Base-by-base conservation (phyloP, 345 rosid genomes). In the Arabis hirsuta region DNA sequence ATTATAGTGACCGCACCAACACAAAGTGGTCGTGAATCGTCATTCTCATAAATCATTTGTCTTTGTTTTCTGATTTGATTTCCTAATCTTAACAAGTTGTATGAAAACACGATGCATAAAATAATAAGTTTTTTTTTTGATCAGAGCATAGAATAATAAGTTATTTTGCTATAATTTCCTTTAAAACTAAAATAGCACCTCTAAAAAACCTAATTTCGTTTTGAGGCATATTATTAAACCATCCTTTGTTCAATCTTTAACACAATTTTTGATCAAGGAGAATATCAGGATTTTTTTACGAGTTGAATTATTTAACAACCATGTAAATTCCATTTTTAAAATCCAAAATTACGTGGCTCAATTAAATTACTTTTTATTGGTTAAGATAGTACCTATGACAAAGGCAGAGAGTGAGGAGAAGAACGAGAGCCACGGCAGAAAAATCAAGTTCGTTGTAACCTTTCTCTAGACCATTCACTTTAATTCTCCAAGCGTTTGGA, bases 361-460 rank as follows among this genome's bases (percentile, higher is more conserved):
- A 10, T 55, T 22, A 5, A n/a, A 55, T 31, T 6, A 4, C 2
- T 56, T 55, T 56, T 9, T 2, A 36, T 4, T 42, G 46, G 38
- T 39, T 4, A 41, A 77, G 16, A 55, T 3, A 46, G 20, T 79
- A 92, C 97, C 97, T 90, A 54, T 86, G 86, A 81, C 97, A 90
- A 54, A 90, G 86, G 64, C 89, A 90, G 71, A 90, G 79, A 57
- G 97, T 88, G 80, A 93, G 92, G 73, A 93, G 82, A 71, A 93
- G 96, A 75, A 90, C 69, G 69, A 93, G 84, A 47, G 84, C 94
- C 8, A 93, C 97, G 10, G 97, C 98, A 1, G 81, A 80, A 65
- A 93, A 88, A 81, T 93, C 98, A 81, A 93, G 71, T 80, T 84
- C 85, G 64, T 90, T 80, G 73, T 89, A 88, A 57, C 97, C 96